Evolutionary conservation across 352 stramenopile species (phyloP).

Genomic region (Pythium phragmiticola): DNA sequence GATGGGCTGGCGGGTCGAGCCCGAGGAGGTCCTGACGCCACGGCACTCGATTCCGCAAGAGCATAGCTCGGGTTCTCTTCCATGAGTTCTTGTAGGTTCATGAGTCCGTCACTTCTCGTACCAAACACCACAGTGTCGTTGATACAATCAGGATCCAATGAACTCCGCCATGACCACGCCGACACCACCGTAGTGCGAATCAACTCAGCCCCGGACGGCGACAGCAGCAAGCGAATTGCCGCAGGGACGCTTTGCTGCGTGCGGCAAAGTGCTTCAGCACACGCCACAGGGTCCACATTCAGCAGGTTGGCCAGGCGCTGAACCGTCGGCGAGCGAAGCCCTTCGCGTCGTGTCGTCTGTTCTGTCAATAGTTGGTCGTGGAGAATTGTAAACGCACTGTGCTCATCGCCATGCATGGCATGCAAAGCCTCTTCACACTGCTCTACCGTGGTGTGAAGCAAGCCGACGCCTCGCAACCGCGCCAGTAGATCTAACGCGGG

Average conservation of each 20-base stretch:
- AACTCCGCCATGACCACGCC: not conserved
- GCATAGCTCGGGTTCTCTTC: slow-evolving; percentile 83
- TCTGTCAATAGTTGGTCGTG: slow-evolving; percentile 22
- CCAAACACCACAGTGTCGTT: not conserved
- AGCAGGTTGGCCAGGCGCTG: slow-evolving; percentile 53
- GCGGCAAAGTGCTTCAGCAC: slow-evolving; percentile 53
- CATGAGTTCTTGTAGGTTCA: slow-evolving; percentile 66
- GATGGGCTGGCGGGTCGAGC: slow-evolving; percentile 41
- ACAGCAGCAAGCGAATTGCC: slow-evolving; percentile 63
- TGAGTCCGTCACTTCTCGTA: slow-evolving; percentile 22
- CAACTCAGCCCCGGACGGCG: slow-evolving; percentile 34
- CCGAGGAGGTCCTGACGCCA: slow-evolving; percentile 27
- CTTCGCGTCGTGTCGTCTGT: slow-evolving; percentile 12
- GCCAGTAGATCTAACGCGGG: slow-evolving; percentile 14
- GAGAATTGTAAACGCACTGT: slow-evolving; percentile 25
- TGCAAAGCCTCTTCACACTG: slow-evolving; percentile 27
- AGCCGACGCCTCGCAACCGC: slow-evolving; percentile 7
- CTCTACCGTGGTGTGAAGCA: slow-evolving; percentile 12
- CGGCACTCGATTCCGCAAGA: slow-evolving; percentile 57
- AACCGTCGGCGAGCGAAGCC: slow-evolving; percentile 36
- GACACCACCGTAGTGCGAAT: slow-evolving; percentile 1
- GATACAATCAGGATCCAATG: not conserved
- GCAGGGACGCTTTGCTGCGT: slow-evolving; percentile 48
- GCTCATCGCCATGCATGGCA: slow-evolving; percentile 22
- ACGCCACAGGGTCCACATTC: slow-evolving; percentile 46